Evolutionary conservation across 1,284 basidiomycete genomes (phyloP).

Genomic region (Ustilago loliicola): DNA sequence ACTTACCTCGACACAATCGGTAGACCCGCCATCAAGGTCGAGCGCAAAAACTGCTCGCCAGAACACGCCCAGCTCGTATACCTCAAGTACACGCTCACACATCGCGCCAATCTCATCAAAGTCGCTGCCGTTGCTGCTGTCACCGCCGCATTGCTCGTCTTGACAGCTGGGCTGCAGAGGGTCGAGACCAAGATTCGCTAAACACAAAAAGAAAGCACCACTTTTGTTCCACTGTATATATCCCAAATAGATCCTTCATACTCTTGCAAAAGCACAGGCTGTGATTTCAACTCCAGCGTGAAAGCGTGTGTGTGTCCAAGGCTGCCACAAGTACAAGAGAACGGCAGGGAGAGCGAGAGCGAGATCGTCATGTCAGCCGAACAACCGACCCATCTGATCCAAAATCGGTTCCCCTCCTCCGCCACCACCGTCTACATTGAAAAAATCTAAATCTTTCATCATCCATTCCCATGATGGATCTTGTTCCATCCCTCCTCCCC

Average conservation of each 20-base stretch:
- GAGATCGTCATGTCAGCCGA: constrained; percentile 12
- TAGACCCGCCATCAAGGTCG: constrained; percentile 81
- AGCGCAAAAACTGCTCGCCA: constrained; percentile 74
- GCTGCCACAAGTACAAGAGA: too few relatives aligned
- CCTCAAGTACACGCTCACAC: constrained; percentile 56
- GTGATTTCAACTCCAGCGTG: background rate
- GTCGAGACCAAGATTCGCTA: constrained; percentile 48
- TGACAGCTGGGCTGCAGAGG: constrained; percentile 37
- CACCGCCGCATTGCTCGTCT: constrained; percentile 25
- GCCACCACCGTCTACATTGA: constrained; percentile 41
- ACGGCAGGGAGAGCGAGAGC: background rate
- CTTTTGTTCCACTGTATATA: too few relatives aligned
- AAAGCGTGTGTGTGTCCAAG: constrained; percentile 8
- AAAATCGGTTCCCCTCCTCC: constrained; percentile 49
- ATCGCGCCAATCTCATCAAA: constrained; percentile 50
- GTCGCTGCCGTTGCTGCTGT: constrained; percentile 39
- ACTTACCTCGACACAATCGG: constrained; percentile 96
- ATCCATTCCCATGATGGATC: constrained; percentile 49
- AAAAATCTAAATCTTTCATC: constrained; percentile 48
- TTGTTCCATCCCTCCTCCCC: constrained; percentile 6
- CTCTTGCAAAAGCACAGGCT: too few relatives aligned
- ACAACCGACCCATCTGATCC: constrained; percentile 47
- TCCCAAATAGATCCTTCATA: too few relatives aligned
- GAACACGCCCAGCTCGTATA: constrained; percentile 42
- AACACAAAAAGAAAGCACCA: background rate